Evolutionary conservation across 345 rosid species (phyloP), one percentile per base, ranked within the genome.

Genomic region (Populus euphratica): DNA sequence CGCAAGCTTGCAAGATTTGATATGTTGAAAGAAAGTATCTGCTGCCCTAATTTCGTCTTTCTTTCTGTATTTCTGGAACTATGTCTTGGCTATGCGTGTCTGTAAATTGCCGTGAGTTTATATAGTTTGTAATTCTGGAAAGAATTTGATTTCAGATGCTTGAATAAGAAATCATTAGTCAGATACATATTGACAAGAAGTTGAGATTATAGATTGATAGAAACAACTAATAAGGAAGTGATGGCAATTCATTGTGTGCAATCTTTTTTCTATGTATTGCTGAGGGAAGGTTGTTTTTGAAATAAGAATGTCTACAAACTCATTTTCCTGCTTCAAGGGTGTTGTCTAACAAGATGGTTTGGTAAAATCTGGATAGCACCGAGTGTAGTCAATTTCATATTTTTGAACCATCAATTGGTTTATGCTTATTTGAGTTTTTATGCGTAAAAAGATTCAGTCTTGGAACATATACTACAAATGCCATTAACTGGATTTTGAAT

Each of bases 1-100:
- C 96, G 99, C 72, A 93, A 96, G 76, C 97, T 93, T 77, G 78
- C 93, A 63, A 91, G 99, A 92, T 96, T 93, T 81, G 81, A 88
- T 82, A 81, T 93, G 80, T 82, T 96, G 87, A 96, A 92, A 89
- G 99, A 84, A 91, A 89, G 97, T 91, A 81, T 92, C 91, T 52
- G 52, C 66, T 72, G 54, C n/a, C 18, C 49, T 4, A 52, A 13
- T 33, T 47, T 29, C 64, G 31, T 12, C 62, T 75, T 77, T 69
- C 21, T 21, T 65, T 54, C 47, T 11, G 6, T 41, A 16, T 77
- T 69, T 17, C 20, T 54, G 17, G 47, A 13, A 43, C 47, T 6
- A 8, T 21, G 9, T 44, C 13, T 14, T 72, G 27, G 35, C 59
- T 47, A 33, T 74, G 17, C 62, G 10, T 20, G 7, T 36, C 23